Base-by-base conservation (phyloP, 2,329 filamentous ascomycete genomes). In the Gnomoniopsis smithogilvyi region DNA sequence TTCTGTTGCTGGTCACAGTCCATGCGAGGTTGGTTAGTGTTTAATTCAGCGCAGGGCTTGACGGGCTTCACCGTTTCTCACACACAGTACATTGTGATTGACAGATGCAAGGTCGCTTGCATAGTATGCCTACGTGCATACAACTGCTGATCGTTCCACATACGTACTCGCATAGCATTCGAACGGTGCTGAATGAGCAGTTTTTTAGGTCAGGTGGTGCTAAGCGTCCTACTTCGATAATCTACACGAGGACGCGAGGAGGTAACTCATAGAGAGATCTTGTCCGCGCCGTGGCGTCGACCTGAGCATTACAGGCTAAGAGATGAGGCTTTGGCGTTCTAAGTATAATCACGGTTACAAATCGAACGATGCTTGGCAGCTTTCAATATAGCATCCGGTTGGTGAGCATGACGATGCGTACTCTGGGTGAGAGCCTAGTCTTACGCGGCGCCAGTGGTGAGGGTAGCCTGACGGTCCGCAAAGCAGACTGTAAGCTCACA, bases 161-260 rank as follows among this genome's bases (percentile, higher is more conserved):
- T 14, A 19, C 15, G 24, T 19, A 21, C 19, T 12, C 8, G 17
- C 45, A 47, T 6, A 4, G 36, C 36, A 45, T 21, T n/a, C 38
- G 21, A 19, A 12, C 22, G 33, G 24, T 26, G 41, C 34, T 43
- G 41, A 24, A 50, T 17, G 30, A 47, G 50, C 34, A 53, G 43
- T 43, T 41, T 12, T 45, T 33, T 12, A 11, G 36, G 43, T 34
- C 11, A 36, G 21, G 45, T 49, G 33, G 63, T 71, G 68, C 73
- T 74, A 75, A 69, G 66, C 72, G 69, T 54, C n/a, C n/a, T 67
- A 68, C 73, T 71, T 65, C 68, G 72, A 72, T 68, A 74, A 73
- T 65, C 71, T 75, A 73, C 68, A 73, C 73, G 72, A 75, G 65
- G 60, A 26, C 57, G 65, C 19, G 57, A 50, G 56, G 34, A 55